Percentiles rank a stretch among this genome's conserved stretches.
phyloP scores from a whole-genome alignment of 1,284 basidiomycete genomes.

The Leccinum cinnamomeum region DNA sequence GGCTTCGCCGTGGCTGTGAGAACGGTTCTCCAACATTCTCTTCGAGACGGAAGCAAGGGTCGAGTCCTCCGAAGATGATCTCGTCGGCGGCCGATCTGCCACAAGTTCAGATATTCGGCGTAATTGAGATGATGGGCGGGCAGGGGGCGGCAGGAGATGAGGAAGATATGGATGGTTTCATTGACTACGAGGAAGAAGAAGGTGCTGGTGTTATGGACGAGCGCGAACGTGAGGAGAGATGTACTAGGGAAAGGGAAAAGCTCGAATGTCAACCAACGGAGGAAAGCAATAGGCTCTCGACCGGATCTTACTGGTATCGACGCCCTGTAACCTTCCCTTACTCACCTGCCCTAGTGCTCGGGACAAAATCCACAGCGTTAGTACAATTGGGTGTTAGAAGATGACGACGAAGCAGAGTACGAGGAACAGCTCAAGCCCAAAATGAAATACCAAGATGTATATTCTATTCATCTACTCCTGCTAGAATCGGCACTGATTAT shows the following conservation, averaged over 20 bases:
- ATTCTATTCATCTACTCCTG: conserved; percentile 34
- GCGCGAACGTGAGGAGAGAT: conserved; percentile 69
- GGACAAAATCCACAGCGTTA: conserved; percentile 96
- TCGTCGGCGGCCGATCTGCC: conserved; percentile 57
- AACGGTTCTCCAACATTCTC: conserved; percentile 67
- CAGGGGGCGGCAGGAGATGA: conserved; percentile 59
- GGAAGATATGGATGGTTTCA: conserved; percentile 85
- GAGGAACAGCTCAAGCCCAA: conserved; percentile 67
- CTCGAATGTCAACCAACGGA: conserved; percentile 58
- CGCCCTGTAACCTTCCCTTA: conserved; percentile 21
- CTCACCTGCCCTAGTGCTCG: conserved; percentile 66
- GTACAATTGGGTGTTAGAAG: conserved; percentile 91
- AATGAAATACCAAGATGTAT: conserved; percentile 86
- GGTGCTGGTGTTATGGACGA: conserved; percentile 68
- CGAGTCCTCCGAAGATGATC: conserved; percentile 71
- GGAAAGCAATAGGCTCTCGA: conserved; percentile 60
- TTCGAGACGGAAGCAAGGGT: conserved; percentile 55
- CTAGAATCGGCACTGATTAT: conserved; percentile 10
- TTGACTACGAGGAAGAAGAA: conserved; percentile 88
- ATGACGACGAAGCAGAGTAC: conserved; percentile 65
- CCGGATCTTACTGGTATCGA: conserved; percentile 87
- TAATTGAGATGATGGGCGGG: conserved; percentile 83
- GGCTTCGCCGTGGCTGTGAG: conserved; percentile 70
- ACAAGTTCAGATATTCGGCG: conserved; percentile 66
- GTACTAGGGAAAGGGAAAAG: conserved; percentile 59